Conservation (phyloP, 805 yeast genomes). For the Teunomyces tritomae region DNA sequence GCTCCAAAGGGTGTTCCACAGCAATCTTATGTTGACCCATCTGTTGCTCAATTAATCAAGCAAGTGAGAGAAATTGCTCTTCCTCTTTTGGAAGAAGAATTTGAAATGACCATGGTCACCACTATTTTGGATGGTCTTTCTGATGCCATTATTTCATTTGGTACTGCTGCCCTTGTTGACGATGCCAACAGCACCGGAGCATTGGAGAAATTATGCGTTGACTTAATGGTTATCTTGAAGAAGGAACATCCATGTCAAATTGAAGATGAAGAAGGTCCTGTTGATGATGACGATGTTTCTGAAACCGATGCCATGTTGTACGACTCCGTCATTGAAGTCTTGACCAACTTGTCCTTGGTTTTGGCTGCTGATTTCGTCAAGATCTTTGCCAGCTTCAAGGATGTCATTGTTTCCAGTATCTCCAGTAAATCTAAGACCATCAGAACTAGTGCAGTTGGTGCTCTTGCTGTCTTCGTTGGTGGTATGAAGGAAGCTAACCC, state of each 20-base stretch:
- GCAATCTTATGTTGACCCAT: slow-evolving; percentile 56
- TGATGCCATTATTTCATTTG: slow-evolving; percentile 66
- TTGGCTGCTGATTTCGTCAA: slow-evolving; percentile 75
- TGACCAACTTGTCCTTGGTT: slow-evolving; percentile 72
- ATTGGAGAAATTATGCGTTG: slow-evolving; percentile 67
- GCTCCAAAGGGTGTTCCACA: slow-evolving; percentile 65
- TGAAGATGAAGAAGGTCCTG: slow-evolving; percentile 65
- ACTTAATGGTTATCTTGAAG: slow-evolving; percentile 69
- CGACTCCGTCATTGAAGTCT: slow-evolving; percentile 83
- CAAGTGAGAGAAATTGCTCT: slow-evolving; percentile 68
- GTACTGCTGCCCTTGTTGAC: slow-evolving; percentile 69
- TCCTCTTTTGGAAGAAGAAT: slow-evolving; percentile 68
- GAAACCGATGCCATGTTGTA: slow-evolving; percentile 63
- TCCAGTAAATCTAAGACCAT: slow-evolving; percentile 58
- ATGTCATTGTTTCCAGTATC: slow-evolving; percentile 54
- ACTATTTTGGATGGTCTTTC: slow-evolving; percentile 71
- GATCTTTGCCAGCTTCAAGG: slow-evolving; percentile 71
- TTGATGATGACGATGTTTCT: slow-evolving; percentile 50
- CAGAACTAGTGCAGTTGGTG: slow-evolving; percentile 82
- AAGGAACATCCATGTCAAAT: slow-evolving; percentile 84
- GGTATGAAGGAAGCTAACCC: slow-evolving; percentile 70
- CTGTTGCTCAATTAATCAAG: slow-evolving; percentile 56
- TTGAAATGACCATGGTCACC: slow-evolving; percentile 78
- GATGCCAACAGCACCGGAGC: slow-evolving; percentile 48
- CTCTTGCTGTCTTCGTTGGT: slow-evolving; percentile 82